phyloP scores from a whole-genome alignment of 2,329 filamentous ascomycete species.

The Onygenales sp. region DNA sequence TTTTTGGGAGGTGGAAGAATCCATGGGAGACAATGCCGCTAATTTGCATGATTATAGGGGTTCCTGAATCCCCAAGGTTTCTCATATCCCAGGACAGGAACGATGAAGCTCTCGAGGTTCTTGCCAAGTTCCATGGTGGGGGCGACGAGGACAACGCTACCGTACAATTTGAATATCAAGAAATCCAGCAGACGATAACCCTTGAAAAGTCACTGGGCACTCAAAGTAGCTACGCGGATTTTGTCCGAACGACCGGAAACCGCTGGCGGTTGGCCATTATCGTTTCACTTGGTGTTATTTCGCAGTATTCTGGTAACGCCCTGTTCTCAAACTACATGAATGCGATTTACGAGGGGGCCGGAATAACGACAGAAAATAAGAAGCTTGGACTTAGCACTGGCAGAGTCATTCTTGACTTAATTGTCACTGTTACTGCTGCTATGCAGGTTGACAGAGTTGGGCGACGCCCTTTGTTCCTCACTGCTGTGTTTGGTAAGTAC shows the following conservation, averaged over 20 bases:
- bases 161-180: conserved; percentile 56
- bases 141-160: conserved; percentile 49
- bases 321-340: conserved; percentile 60
- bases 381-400: conserved; percentile 29
- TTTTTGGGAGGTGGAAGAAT: not conserved
- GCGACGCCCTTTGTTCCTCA: conserved; percentile 48
- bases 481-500: conserved; percentile 26
- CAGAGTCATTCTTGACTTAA: conserved; percentile 6
- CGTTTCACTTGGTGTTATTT: conserved; percentile 55
- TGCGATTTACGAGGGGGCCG: conserved; percentile 51
- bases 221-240: conserved; percentile 49
- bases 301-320: conserved; percentile 59
- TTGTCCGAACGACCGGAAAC: conserved; percentile 55
- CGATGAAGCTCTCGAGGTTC: conserved; percentile 51
- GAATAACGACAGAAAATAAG: conserved; percentile 49
- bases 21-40: not conserved
- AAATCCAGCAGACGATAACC: conserved; percentile 56
- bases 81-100: conserved; percentile 54
- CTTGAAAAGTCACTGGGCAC: conserved; percentile 45
- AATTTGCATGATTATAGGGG: not conserved
- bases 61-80: conserved; percentile 53
- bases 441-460: conserved; percentile 44
- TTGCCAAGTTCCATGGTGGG: conserved; percentile 56
- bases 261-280: conserved; percentile 54
- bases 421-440: conserved; percentile 48